These are phyloP conservation scores for Blastobotrys muscicola DNA, from an alignment of 805 yeast species.

Conservation along the genomic window DNA sequence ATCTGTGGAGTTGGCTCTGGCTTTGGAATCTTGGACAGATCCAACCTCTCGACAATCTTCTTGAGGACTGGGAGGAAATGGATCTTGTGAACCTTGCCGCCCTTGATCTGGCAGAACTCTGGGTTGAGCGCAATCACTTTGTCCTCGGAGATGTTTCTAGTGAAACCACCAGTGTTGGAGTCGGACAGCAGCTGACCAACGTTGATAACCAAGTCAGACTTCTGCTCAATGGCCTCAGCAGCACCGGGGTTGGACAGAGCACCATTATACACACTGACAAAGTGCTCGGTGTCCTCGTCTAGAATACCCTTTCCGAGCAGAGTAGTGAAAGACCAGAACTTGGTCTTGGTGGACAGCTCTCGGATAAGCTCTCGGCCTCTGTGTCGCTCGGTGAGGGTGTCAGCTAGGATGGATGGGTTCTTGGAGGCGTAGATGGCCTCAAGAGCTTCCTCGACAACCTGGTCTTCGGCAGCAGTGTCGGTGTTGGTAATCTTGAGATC, in stretches of 20 bases:
- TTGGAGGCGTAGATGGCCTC: constrained; percentile 40
- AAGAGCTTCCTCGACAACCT: constrained; percentile 39
- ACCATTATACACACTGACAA: constrained; percentile 69
- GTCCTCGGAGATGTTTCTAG: constrained; percentile 38
- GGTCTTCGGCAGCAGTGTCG: constrained; percentile 23
- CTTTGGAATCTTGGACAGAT: constrained; percentile 20
- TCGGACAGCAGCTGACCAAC: constrained; percentile 64
- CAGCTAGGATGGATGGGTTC: constrained; percentile 62
- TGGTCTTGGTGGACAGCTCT: constrained; percentile 39
- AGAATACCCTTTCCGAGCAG: constrained; percentile 63
- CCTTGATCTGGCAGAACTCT: constrained; percentile 41
- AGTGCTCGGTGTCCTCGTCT: constrained; percentile 58
- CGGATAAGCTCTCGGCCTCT: constrained; percentile 38
- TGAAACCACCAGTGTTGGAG: constrained; percentile 58
- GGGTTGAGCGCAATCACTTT: constrained; percentile 43
- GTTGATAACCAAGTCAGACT: constrained; percentile 59
- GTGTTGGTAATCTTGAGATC: constrained; percentile 23
- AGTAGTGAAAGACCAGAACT: constrained; percentile 50
- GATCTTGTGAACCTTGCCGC: constrained; percentile 32
- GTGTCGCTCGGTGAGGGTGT: constrained; percentile 58
- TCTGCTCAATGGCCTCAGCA: constrained; percentile 37
- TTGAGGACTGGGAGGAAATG: constrained; percentile 44
- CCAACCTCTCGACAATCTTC: constrained; percentile 32
- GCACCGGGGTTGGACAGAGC: constrained; percentile 41
- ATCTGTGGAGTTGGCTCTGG: too few species aligned